Base-by-base conservation (phyloP, 2,329 filamentous ascomycete genomes). In the Aspergillus sp. region DNA sequence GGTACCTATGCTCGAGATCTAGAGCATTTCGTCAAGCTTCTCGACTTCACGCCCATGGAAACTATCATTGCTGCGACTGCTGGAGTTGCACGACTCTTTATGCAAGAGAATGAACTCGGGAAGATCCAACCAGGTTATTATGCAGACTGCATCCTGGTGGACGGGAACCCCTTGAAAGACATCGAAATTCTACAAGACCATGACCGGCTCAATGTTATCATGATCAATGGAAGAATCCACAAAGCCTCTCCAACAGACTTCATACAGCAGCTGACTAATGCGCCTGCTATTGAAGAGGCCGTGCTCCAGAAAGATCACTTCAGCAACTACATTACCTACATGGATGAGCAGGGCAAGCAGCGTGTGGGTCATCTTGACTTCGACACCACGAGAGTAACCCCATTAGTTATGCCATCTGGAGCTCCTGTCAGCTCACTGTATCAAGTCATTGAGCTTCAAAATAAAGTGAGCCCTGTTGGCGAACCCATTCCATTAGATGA, bases 1-100 rank as follows among this genome's bases (percentile, higher is more conserved):
- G 73, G 74, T 5, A 74, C 73, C 0, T 76, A 76, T 53, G 72
- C 74, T 0, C 65, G 68, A 1, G 74, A 77, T 46, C 63, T 75
- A 3, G 69, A 65, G 35, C 73, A 75, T 48, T 76, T 76, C 43
- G 65, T 71, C 13, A 70, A 73, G 7, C 60, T 73, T 0, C 59
- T 76, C 5, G 70, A 61, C 1, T 76, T 74, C 53, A 74, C 73
- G 0, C 62, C 72, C 0, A 64, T 68, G 41, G 74, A 77, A 47
- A 55, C 67, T 5, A 63, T 76, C 32, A 64, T 76, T 20, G 67
- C 73, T 2, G 71, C 74, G 1, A 74, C 72, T 1, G 64, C 51
- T 41, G 64, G 60, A 48, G 59, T 68, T 46, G 72, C 70, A 1
- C 68, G 68, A 39, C 55, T 73, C 7, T 67, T 75, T 52, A 73